These are phyloP conservation scores for Aspergillus saccharolyticus DNA, from an alignment of 495 filamentous ascomycete species.

Conservation along the genomic window DNA sequence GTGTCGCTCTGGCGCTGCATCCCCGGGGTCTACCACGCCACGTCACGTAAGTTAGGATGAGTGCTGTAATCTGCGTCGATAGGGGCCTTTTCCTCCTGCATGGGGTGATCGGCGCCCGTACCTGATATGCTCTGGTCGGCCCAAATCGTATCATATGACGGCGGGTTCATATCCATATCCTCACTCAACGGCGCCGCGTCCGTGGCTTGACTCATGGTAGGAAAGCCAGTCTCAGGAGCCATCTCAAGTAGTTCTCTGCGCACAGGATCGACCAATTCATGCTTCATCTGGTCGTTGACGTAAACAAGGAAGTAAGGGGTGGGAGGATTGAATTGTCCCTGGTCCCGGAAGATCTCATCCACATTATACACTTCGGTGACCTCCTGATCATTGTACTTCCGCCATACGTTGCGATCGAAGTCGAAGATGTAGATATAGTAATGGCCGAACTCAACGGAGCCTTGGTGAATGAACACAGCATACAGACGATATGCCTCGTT, in stretches of 20 bases:
- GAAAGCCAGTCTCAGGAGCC: conserved; percentile 14
- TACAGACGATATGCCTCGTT: conserved; percentile 75
- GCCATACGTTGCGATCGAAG: conserved; percentile 75
- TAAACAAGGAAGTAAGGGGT: conserved; percentile 92
- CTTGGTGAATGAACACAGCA: conserved; percentile 87
- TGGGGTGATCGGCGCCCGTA: conserved; percentile 24
- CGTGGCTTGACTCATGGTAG: conserved; percentile 21
- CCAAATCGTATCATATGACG: conserved; percentile 28
- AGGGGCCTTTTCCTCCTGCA: conserved; percentile 4
- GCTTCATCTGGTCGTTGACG: conserved; percentile 58
- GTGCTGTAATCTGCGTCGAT: conserved; percentile 4
- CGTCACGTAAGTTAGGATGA: conserved; percentile 21
- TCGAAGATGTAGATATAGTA: conserved; percentile 98
- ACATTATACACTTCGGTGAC: conserved; percentile 64
- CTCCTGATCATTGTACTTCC: conserved; percentile 85
- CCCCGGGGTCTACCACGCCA: conserved; percentile 28
- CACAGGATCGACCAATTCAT: conserved; percentile 57
- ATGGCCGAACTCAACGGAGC: conserved; percentile 66
- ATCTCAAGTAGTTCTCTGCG: conserved; percentile 39
- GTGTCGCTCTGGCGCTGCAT: conserved; percentile 7
- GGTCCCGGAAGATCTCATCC: conserved; percentile 60
- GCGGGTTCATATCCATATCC: conserved; percentile 29
- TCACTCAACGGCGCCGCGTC: conserved; percentile 9
- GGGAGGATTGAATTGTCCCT: conserved; percentile 53
- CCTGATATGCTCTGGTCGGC: conserved; percentile 22